Evolutionary conservation across 2,329 filamentous ascomycete species (phyloP).

Genomic region (Fusarium protoensiforme): DNA sequence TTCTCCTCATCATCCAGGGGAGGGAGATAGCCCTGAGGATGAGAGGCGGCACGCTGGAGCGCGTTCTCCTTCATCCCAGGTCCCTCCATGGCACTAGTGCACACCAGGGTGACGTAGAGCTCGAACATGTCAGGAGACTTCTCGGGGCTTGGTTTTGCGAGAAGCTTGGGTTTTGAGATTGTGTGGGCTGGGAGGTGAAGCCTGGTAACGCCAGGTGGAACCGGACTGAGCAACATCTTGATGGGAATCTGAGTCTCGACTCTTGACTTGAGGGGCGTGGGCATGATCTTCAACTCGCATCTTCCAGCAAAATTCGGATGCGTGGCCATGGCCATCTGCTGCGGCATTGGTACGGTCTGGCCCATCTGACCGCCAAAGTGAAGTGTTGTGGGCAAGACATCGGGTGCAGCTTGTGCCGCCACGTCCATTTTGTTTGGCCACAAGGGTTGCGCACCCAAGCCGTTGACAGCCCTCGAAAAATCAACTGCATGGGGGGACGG

Average conservation of each 20-base stretch:
- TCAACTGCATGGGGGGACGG: slow-evolving; percentile 58
- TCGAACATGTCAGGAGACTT: slow-evolving; percentile 80
- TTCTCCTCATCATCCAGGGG: slow-evolving; percentile 69
- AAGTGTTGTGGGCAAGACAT: slow-evolving; percentile 39
- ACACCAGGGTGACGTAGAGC: slow-evolving; percentile 84
- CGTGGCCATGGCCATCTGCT: slow-evolving; percentile 43
- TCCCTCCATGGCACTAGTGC: slow-evolving; percentile 90
- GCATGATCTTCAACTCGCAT: slow-evolving; percentile 68
- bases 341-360: slow-evolving; percentile 46
- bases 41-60: slow-evolving; percentile 63
- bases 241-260: slow-evolving; percentile 98
- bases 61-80: slow-evolving; percentile 74
- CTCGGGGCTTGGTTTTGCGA: slow-evolving; percentile 76
- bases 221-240: slow-evolving; percentile 78
- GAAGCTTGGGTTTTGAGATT: slow-evolving; percentile 92
- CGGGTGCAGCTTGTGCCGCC: slow-evolving; percentile 35
- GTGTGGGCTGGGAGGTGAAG: slow-evolving; percentile 90
- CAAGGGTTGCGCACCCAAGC: slow-evolving; percentile 37
- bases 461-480: slow-evolving; percentile 49
- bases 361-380: slow-evolving; percentile 42
- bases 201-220: slow-evolving; percentile 81
- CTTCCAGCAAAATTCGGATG: slow-evolving; percentile 47
- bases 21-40: slow-evolving; percentile 52
- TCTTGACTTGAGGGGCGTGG: slow-evolving; percentile 82
- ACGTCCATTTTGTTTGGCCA: slow-evolving; percentile 51